Percentiles rank a stretch among this genome's conserved stretches.
Conservation (phyloP, 2,329 filamentous ascomycete species). For the Fusarium chuoi region DNA sequence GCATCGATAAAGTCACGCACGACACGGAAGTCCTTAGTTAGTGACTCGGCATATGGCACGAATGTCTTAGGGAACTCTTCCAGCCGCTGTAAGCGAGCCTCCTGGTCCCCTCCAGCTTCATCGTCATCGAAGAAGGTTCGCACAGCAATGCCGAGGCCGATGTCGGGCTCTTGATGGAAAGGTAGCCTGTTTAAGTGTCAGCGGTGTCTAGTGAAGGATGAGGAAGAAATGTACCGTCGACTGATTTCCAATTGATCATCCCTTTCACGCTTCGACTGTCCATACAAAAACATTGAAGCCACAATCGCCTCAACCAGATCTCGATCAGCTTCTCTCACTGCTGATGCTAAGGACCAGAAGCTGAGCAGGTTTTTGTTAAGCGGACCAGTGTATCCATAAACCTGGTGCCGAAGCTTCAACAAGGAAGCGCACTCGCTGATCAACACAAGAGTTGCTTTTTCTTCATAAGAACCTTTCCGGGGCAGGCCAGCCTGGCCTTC, state of each 20-base stretch:
- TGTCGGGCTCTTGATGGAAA: conserved; percentile 76
- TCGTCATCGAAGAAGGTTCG: conserved; percentile 83
- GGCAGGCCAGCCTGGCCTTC: conserved; percentile 66
- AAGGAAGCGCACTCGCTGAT: conserved; percentile 89
- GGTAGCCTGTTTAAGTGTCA: conserved; percentile 62
- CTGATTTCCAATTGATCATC: conserved; percentile 75
- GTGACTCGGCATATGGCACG: conserved; percentile 68
- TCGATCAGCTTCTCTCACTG: conserved; percentile 81
- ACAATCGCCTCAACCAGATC: conserved; percentile 87
- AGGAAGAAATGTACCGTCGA: conserved; percentile 67
- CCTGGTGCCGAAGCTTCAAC: conserved; percentile 81
- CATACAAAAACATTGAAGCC: conserved; percentile 82
- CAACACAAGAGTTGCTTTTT: conserved; percentile 81
- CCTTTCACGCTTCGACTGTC: conserved; percentile 77
- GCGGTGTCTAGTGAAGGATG: background rate
- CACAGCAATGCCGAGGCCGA: conserved; percentile 80
- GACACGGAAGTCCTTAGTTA: conserved; percentile 69
- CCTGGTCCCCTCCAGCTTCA: conserved; percentile 64
- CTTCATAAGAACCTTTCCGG: conserved; percentile 70
- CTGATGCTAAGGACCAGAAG: conserved; percentile 84
- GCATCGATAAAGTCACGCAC: conserved; percentile 68
- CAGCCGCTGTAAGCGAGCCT: conserved; percentile 57
- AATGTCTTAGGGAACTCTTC: conserved; percentile 62
- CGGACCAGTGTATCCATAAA: conserved; percentile 92
- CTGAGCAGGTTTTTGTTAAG: conserved; percentile 89